A percentile compares a stretch with the other conserved stretches of the same genome.
Evolutionary conservation across 78 protist genomes (phyloP).

Genomic region (Abeoforma whisleri): DNA sequence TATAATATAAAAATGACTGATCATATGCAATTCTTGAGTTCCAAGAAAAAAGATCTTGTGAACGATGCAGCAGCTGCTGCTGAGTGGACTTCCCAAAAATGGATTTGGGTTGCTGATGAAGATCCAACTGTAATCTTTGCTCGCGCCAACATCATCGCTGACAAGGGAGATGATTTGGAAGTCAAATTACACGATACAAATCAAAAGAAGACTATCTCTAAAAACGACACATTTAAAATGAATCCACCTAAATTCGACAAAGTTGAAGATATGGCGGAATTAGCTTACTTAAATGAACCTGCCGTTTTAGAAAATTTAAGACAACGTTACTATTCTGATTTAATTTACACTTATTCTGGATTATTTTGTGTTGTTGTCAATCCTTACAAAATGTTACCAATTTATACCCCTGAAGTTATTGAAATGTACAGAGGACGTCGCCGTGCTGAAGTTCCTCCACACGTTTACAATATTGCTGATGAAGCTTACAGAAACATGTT

Average conservation of each 20-base stretch:
- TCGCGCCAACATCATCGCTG: conserved; percentile 36
- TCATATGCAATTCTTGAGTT: not conserved
- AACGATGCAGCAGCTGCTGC: conserved; percentile 31
- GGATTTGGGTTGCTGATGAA: conserved; percentile 44
- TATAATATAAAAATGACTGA: not conserved
- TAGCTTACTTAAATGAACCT: conserved; percentile 76
- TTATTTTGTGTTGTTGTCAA: conserved; percentile 79
- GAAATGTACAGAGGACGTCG: conserved; percentile 63
- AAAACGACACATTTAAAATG: conserved; percentile 4
- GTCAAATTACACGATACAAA: not conserved
- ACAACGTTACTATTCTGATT: conserved; percentile 60
- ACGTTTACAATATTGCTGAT: conserved; percentile 73
- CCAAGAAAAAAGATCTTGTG: not conserved
- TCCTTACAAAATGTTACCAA: conserved; percentile 79
- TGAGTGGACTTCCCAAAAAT: conserved; percentile 42
- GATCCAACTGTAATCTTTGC: not conserved
- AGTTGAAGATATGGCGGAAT: conserved; percentile 77
- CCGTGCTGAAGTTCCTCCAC: conserved; percentile 71
- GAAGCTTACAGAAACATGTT: conserved; percentile 75
- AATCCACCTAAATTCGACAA: conserved; percentile 76
- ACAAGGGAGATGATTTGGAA: conserved; percentile 15
- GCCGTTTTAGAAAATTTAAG: conserved; percentile 74
- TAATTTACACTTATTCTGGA: conserved; percentile 84
- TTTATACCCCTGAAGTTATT: conserved; percentile 67
- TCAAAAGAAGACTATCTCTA: not conserved